Evolutionary conservation across 345 rosid species (phyloP).

Genomic region (Aegle marmelos): DNA sequence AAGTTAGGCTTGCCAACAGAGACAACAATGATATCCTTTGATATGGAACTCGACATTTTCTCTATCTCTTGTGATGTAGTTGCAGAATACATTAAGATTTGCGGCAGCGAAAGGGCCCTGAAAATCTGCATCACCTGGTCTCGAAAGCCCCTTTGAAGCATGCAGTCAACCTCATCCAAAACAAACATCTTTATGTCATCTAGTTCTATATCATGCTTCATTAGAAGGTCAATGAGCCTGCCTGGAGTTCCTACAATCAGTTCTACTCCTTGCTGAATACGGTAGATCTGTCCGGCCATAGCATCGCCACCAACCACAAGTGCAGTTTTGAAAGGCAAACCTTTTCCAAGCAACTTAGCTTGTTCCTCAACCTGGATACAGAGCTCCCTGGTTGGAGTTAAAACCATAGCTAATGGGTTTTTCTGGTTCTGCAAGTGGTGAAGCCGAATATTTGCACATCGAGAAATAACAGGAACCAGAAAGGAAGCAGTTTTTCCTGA

Average conservation of each 20-base stretch:
- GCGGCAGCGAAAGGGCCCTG: constrained; percentile 68
- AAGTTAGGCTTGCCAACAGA: constrained; percentile 63
- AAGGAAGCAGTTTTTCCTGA: constrained; percentile 89
- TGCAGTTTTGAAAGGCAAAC: constrained; percentile 88
- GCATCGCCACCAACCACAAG: constrained; percentile 91
- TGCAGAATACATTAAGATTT: constrained; percentile 81
- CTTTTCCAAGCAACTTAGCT: constrained; percentile 90
- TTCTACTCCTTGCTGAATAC: constrained; percentile 83
- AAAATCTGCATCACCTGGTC: constrained; percentile 93
- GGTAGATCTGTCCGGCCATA: constrained; percentile 71
- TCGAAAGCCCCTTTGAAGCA: constrained; percentile 87
- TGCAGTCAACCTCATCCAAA: constrained; percentile 90
- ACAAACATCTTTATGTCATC: constrained; percentile 50
- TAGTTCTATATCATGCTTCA: constrained; percentile 60
- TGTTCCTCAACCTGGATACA: constrained; percentile 86
- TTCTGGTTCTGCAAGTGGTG: constrained; percentile 27
- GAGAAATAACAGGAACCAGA: constrained; percentile 69
- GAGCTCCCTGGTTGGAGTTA: constrained; percentile 91
- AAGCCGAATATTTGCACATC: constrained; percentile 44
- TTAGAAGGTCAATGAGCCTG: constrained; percentile 75
- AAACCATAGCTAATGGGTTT: constrained; percentile 63
- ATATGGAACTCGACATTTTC: constrained; percentile 61
- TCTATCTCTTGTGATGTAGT: constrained; percentile 68
- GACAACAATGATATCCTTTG: constrained; percentile 35
- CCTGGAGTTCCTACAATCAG: constrained; percentile 86